Conservation (phyloP, 805 yeast genomes). For the Torulaspora maleeae region DNA sequence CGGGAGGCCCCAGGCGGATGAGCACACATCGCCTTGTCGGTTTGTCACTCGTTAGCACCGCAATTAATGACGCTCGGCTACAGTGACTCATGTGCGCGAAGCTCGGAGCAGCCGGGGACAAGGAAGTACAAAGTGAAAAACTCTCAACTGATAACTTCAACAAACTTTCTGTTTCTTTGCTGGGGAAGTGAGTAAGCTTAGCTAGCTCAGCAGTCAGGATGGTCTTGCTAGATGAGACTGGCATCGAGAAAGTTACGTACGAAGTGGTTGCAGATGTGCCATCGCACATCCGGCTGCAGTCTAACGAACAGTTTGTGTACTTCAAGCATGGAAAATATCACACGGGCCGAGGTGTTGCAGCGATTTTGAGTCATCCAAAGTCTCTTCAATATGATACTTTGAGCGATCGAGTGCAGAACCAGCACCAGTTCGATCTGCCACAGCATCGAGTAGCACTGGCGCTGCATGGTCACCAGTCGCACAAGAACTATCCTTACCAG, state of each 20-base stretch:
- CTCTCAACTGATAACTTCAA: neutral
- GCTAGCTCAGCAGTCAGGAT: neutral
- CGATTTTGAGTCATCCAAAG: slow-evolving; percentile 37
- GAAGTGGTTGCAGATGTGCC: slow-evolving; percentile 13
- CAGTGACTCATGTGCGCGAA: slow-evolving; percentile 1
- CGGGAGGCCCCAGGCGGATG: neutral
- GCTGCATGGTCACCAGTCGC: slow-evolving; percentile 84
- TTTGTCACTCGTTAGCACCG: neutral
- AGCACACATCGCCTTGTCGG: neutral
- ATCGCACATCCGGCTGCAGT: slow-evolving; percentile 11
- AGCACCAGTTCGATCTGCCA: slow-evolving; percentile 25
- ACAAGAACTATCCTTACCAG: slow-evolving; percentile 74
- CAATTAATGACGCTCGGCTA: slow-evolving; percentile 2
- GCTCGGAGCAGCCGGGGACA: neutral
- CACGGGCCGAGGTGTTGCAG: slow-evolving; percentile 34
- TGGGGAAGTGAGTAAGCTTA: neutral
- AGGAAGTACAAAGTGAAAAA: slow-evolving; percentile 3
- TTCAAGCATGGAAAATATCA: slow-evolving; percentile 24
- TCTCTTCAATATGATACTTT: slow-evolving; percentile 22
- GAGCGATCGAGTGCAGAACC: slow-evolving; percentile 16
- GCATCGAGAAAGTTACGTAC: slow-evolving; percentile 10
- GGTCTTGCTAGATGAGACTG: slow-evolving; percentile 11
- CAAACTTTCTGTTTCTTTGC: neutral
- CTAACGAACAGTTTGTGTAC: slow-evolving; percentile 20
- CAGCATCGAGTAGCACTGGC: slow-evolving; percentile 53